Base-by-base conservation (phyloP, 164 flowering plant genomes). In the Aristolochia fimbriata region DNA sequence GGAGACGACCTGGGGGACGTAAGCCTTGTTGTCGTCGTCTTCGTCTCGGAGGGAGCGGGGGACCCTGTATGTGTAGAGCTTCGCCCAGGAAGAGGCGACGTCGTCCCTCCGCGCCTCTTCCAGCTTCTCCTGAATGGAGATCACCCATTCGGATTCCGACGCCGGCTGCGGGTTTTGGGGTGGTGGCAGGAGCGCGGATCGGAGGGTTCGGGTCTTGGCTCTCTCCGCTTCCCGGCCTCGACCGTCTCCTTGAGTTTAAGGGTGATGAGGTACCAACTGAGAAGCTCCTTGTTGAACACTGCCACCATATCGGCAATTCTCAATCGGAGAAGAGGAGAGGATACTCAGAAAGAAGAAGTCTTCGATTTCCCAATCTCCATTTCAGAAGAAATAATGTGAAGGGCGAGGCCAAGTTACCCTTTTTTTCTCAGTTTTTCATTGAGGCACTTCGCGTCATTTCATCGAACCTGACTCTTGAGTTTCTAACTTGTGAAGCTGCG, bases 121-220 rank as follows among this genome's bases (percentile, higher is more conserved):
- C 2, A 89, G 77, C 58, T 79, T 86, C 9, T 84, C 94, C 58
- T 69, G 79, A 62, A 89, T 83, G 43, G 79, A 72, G 59, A 89
- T 71, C 49, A 83, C 72, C 96, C 94, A 86, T 6, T 89, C 89
- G 1, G 74, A 59, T 0, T 75, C 81, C 30, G 15, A 24, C 16
- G 56, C 56, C 30, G 77, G 51, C 0, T 57, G 62, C 10, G 66
- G 17, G 21, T 43, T n/a, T n/a, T 73, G 31, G 45, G 63, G 4
- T 51, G 55, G 15, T 58, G 70, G n/a, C 61, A 52, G 54, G 21
- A n/a, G 57, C 16, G 53, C 22, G 58, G 59, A 12, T 61, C 48
- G 11, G 15, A 23, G 51, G 19, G 64, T 54, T 46, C 52, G 49
- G 69, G 56, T 49, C 45, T 41, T 7, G 49, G 10, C 43, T 37